Conservation (phyloP, 2,329 filamentous ascomycete genomes). For the Aspergillus persii region DNA sequence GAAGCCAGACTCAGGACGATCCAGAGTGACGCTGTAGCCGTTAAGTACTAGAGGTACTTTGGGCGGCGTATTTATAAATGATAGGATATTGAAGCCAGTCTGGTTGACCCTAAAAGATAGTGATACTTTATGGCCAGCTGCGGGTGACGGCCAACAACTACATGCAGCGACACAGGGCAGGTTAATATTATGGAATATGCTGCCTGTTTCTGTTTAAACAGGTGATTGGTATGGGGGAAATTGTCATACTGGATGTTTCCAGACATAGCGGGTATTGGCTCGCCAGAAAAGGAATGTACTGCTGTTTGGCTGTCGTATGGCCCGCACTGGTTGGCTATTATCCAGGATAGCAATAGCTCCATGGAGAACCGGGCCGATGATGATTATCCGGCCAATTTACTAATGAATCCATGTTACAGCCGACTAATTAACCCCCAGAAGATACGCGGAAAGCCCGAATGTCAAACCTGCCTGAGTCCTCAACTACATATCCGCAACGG, state of each 20-base stretch:
- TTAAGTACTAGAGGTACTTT: no score
- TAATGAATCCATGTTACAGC: neutral
- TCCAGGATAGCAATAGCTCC: neutral
- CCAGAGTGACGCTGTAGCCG: no score
- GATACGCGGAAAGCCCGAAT: neutral
- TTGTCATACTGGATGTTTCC: neutral
- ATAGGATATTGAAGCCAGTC: no score
- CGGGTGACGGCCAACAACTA: no score
- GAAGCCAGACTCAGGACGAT: no score
- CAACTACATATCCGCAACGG: conserved; percentile 3
- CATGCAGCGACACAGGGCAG: no score
- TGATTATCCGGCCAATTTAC: neutral
- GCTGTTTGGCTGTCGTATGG: neutral
- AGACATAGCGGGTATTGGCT: neutral
- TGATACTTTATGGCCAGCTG: no score
- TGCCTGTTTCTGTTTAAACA: no score
- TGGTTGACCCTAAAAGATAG: no score
- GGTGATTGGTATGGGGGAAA: no score
- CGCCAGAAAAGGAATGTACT: conserved; percentile 1
- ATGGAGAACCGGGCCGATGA: neutral
- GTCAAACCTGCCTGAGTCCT: neutral
- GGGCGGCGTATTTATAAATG: no score
- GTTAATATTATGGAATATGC: neutral
- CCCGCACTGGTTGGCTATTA: neutral
- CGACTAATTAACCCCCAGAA: neutral